These are phyloP conservation scores for Tolypocladium tundrense DNA, from an alignment of 2,329 filamentous ascomycete species.

Conservation along the genomic window DNA sequence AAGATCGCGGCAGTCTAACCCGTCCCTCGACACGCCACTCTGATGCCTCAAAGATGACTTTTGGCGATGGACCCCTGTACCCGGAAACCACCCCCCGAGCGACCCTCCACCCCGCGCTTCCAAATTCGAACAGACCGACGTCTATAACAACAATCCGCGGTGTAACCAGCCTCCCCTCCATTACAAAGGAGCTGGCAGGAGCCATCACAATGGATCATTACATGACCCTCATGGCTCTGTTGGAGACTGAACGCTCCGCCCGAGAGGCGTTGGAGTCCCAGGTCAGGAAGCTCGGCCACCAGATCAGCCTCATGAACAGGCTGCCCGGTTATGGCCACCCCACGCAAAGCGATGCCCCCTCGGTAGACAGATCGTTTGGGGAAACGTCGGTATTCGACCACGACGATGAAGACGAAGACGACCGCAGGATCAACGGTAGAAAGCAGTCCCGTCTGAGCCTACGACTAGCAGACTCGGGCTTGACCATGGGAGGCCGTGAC, in stretches of 20 bases:
- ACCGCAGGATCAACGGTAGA: slow-evolving; percentile 2
- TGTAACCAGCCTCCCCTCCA: slow-evolving; percentile 31
- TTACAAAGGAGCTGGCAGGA: slow-evolving; percentile 21
- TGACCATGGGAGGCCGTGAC: slow-evolving; percentile 10
- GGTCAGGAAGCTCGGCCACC: slow-evolving; percentile 41
- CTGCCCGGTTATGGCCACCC: slow-evolving; percentile 12
- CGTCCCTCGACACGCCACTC: slow-evolving; percentile 28
- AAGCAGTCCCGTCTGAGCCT: not conserved
- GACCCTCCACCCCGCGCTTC: slow-evolving; percentile 13
- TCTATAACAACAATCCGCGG: slow-evolving; percentile 39
- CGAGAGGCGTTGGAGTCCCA: slow-evolving; percentile 45
- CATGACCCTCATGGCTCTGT: slow-evolving; percentile 36
- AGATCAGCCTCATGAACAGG: slow-evolving; percentile 36
- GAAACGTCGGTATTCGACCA: slow-evolving; percentile 31
- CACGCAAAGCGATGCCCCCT: slow-evolving; percentile 18
- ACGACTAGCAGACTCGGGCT: not conserved
- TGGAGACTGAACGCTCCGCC: slow-evolving; percentile 46
- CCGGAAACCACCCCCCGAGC: slow-evolving; percentile 31
- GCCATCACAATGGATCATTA: slow-evolving; percentile 35
- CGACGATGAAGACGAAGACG: slow-evolving; percentile 28
- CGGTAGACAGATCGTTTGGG: slow-evolving; percentile 24
- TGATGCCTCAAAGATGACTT: slow-evolving; percentile 30
- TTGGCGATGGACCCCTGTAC: slow-evolving; percentile 35
- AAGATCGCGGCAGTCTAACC: slow-evolving; percentile 2
- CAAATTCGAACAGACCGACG: slow-evolving; percentile 22